These are phyloP conservation scores for Samsoniella hepiali DNA, from an alignment of 2,329 filamentous ascomycete genomes.

Conservation along the genomic window DNA sequence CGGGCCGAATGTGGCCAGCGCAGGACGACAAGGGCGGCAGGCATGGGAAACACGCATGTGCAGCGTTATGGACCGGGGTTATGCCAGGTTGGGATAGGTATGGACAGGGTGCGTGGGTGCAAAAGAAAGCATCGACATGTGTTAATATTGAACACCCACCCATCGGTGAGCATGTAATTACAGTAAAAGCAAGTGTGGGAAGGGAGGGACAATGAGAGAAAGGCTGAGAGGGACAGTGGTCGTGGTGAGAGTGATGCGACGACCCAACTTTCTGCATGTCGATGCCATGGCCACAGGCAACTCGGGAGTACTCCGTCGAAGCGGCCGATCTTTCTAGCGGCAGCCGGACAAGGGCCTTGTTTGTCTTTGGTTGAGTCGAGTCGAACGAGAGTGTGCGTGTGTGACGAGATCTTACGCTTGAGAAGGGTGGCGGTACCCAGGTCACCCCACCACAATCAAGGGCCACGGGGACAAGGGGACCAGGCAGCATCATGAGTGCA, in stretches of 20 bases:
- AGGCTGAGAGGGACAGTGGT: neutral
- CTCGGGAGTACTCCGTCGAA: neutral
- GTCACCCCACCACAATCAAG: conserved; percentile 8
- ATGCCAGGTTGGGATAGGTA: neutral
- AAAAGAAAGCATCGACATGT: neutral
- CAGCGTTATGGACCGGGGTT: conserved; percentile 6
- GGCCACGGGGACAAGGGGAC: conserved; percentile 1
- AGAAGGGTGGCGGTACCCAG: neutral
- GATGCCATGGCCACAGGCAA: neutral
- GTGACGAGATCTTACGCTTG: conserved; percentile 11
- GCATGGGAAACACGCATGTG: neutral
- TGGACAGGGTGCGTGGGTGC: neutral
- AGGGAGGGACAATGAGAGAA: neutral
- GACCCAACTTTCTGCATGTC: neutral
- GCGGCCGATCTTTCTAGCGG: neutral
- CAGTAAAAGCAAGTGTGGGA: neutral
- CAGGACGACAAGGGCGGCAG: neutral
- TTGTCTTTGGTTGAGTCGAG: conserved; percentile 3
- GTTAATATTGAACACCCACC: neutral
- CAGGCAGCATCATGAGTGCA: conserved; percentile 6
- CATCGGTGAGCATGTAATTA: neutral
- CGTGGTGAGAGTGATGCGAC: neutral
- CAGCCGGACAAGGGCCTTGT: neutral
- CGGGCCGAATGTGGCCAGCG: neutral
- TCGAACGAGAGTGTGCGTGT: neutral